Conservation (phyloP, 1,139 yeast genomes). For the Kazachstania sp. region DNA sequence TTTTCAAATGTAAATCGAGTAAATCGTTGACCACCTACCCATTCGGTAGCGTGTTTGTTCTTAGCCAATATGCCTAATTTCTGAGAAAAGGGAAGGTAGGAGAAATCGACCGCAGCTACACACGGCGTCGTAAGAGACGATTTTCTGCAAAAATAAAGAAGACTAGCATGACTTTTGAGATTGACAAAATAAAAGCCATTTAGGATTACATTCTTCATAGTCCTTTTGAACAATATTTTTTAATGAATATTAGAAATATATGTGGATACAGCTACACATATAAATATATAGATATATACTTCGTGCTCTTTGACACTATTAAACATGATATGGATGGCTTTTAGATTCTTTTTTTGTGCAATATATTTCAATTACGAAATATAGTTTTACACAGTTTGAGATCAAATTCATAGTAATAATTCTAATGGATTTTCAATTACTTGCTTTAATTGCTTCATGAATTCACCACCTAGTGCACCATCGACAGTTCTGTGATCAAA, state of each 20-base stretch:
- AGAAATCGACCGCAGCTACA: background rate
- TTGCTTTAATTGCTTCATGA: slow-evolving; percentile 84
- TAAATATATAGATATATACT: background rate
- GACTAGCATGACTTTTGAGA: too few relatives aligned
- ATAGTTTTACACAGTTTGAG: background rate
- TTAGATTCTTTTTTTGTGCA: background rate
- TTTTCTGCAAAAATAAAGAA: background rate
- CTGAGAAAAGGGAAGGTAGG: too few relatives aligned
- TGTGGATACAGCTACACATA: background rate
- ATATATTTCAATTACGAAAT: too few relatives aligned
- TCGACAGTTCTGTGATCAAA: slow-evolving; percentile 97
- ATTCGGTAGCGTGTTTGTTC: background rate
- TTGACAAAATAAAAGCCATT: too few relatives aligned
- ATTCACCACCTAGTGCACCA: slow-evolving; percentile 98
- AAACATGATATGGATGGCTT: background rate
- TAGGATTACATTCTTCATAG: too few relatives aligned
- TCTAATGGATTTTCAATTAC: slow-evolving; percentile 94
- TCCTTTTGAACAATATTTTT: too few relatives aligned
- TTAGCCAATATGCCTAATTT: background rate
- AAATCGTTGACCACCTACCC: too few relatives aligned
- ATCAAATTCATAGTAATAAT: slow-evolving; percentile 53
- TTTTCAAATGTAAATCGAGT: too few relatives aligned
- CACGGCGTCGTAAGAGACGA: background rate
- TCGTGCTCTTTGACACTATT: too few relatives aligned
- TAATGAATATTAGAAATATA: background rate